Conservation (phyloP, 495 filamentous ascomycete species). For the Annulohypoxylon nitens region DNA sequence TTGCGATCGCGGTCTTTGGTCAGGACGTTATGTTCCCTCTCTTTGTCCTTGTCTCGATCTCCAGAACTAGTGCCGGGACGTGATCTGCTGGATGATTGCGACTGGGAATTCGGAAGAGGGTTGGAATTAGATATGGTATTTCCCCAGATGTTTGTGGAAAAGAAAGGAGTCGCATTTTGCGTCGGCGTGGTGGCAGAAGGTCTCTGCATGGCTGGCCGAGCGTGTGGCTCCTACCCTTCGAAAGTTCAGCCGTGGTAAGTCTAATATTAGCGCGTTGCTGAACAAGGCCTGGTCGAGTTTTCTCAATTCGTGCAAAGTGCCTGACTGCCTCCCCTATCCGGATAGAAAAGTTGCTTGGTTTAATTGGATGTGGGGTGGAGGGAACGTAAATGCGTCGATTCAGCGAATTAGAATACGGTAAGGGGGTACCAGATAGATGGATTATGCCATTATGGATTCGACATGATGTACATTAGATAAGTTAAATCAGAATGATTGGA, state of each 20-base stretch:
- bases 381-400: constrained; percentile 32
- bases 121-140: constrained; percentile 37
- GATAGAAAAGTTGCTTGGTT: constrained; percentile 36
- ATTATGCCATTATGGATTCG: constrained; percentile 40
- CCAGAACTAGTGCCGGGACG: constrained; percentile 58
- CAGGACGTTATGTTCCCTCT: constrained; percentile 51
- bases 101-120: constrained; percentile 30
- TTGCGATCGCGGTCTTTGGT: constrained; percentile 60
- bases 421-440: constrained; percentile 22
- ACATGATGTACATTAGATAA: constrained; percentile 41
- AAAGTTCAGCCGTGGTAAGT: constrained; percentile 41
- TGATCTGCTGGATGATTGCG: constrained; percentile 49
- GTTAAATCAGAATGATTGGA: constrained; percentile 13
- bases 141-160: constrained; percentile 58
- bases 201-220: constrained; percentile 57
- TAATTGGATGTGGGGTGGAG: constrained; percentile 47
- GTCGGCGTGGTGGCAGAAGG: constrained; percentile 54
- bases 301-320: constrained; percentile 36
- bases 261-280: constrained; percentile 43
- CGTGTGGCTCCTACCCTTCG: constrained; percentile 38
- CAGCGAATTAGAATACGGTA: constrained; percentile 37
- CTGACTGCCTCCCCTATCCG: constrained; percentile 43
- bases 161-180: constrained; percentile 59
- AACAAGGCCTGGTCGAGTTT: constrained; percentile 27
- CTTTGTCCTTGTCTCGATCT: constrained; percentile 45